phyloP scores from a whole-genome alignment of 352 stramenopile genomes.

The Chrysophaeum taylorii region DNA sequence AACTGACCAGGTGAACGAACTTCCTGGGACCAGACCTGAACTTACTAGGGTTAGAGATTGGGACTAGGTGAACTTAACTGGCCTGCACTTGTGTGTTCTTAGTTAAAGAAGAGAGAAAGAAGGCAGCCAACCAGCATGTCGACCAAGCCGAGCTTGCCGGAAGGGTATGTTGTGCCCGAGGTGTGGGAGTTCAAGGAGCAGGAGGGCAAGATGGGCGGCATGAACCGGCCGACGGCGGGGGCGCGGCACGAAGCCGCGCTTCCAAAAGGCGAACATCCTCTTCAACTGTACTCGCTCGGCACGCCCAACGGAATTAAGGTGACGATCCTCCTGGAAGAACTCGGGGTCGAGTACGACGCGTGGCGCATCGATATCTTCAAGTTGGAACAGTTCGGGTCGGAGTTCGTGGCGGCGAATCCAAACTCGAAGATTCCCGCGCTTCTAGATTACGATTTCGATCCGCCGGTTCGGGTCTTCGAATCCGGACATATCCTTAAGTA shows the following conservation, averaged over 20 bases:
- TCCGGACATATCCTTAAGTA: constrained; percentile 56
- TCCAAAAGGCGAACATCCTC: neutral
- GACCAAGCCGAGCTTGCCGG: neutral
- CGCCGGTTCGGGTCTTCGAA: constrained; percentile 50
- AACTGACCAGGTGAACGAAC: no score
- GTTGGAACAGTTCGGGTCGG: constrained; percentile 53
- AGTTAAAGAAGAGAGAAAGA: no score
- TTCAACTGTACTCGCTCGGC: constrained; percentile 53
- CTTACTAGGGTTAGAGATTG: no score
- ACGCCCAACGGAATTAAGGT: constrained; percentile 65
- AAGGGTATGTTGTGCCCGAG: neutral
- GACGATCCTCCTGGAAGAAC: constrained; percentile 58
- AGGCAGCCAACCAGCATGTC: no score
- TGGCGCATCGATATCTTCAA: constrained; percentile 43
- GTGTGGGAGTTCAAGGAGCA: neutral
- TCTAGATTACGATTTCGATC: constrained; percentile 29
- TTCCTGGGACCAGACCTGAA: no score
- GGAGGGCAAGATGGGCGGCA: neutral
- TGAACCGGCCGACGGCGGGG: constrained; percentile 3
- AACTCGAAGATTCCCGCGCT: constrained; percentile 66
- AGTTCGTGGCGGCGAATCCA: constrained; percentile 59
- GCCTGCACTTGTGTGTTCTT: no score
- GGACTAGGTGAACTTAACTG: no score
- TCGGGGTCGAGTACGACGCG: constrained; percentile 61
- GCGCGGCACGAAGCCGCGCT: neutral